phyloP scores from a whole-genome alignment of 2,329 filamentous ascomycete species.

The Fusarium dlaminii region DNA sequence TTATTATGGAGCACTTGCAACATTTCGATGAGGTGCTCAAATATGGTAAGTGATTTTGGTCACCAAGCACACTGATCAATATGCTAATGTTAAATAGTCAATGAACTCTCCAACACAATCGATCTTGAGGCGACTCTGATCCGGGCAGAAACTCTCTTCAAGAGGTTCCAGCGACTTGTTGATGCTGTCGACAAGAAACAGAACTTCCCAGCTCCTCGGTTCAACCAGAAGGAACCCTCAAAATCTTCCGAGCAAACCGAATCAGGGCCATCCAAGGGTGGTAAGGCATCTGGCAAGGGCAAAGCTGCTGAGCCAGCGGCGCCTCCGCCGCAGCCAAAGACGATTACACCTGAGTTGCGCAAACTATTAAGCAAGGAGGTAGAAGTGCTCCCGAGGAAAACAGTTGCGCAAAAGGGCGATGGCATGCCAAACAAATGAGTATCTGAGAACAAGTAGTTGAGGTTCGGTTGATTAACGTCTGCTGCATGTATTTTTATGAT shows the following conservation, averaged over 20 bases:
- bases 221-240: constrained; percentile 25
- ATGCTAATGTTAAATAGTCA: constrained; percentile 67
- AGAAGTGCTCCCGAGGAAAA: constrained; percentile 53
- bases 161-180: constrained; percentile 85
- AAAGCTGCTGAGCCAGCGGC: constrained; percentile 50
- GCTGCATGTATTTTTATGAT: constrained; percentile 22
- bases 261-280: constrained; percentile 14
- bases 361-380: constrained; percentile 61
- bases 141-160: constrained; percentile 88
- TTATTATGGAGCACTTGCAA: constrained; percentile 93
- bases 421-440: constrained; percentile 47
- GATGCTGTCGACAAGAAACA: constrained; percentile 93
- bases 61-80: background rate
- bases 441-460: background rate
- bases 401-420: constrained; percentile 49
- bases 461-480: background rate
- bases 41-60: constrained; percentile 71
- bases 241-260: constrained; percentile 22
- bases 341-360: constrained; percentile 67
- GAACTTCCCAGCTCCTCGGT: constrained; percentile 74
- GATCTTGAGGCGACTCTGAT: constrained; percentile 88
- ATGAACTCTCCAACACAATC: constrained; percentile 93
- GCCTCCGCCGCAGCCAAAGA: constrained; percentile 50
- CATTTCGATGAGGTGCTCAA: constrained; percentile 98
- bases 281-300: constrained; percentile 44